Evolutionary conservation across 495 filamentous ascomycete species (phyloP).

Genomic region (Pseudevernia furfuracea): DNA sequence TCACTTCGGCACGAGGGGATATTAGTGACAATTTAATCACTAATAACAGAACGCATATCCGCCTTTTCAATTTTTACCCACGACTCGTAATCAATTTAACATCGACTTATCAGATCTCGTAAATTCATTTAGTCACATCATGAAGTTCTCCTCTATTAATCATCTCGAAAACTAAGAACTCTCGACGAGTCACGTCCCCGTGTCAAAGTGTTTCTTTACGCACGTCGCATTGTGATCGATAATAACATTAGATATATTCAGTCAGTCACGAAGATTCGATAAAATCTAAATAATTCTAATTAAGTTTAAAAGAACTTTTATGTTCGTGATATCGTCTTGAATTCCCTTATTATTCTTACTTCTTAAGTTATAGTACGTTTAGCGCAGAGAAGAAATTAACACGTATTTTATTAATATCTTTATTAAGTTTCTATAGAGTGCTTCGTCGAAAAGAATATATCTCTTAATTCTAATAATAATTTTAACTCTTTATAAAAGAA

Average conservation of each 20-base stretch:
- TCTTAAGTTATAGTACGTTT: constrained; percentile 26
- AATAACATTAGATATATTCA: constrained; percentile 30
- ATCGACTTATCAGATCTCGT: constrained; percentile 24
- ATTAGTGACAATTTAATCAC: too few species aligned
- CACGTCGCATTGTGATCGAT: constrained; percentile 29
- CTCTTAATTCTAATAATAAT: constrained; percentile 13
- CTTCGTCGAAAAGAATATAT: constrained; percentile 33
- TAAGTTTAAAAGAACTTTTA: constrained; percentile 23
- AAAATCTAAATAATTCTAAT: constrained; percentile 26
- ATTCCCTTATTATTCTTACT: constrained; percentile 17
- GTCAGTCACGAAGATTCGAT: constrained; percentile 28
- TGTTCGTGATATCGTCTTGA: constrained; percentile 23
- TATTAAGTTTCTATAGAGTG: constrained; percentile 31
- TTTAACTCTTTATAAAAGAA: constrained; percentile 7
- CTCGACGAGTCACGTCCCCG: constrained; percentile 35
- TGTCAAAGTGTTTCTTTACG: constrained; percentile 27
- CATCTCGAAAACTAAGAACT: constrained; percentile 27
- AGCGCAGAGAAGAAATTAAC: constrained; percentile 29
- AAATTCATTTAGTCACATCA: constrained; percentile 37
- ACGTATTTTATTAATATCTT: constrained; percentile 30
- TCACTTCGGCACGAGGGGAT: too few species aligned
- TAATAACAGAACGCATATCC: too few species aligned
- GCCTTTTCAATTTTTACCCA: too few species aligned
- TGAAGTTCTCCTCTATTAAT: constrained; percentile 29
- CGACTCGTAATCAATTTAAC: too few species aligned